phyloP scores from a whole-genome alignment of 2,329 filamentous ascomycete genomes.

The Didymella keratinophila region DNA sequence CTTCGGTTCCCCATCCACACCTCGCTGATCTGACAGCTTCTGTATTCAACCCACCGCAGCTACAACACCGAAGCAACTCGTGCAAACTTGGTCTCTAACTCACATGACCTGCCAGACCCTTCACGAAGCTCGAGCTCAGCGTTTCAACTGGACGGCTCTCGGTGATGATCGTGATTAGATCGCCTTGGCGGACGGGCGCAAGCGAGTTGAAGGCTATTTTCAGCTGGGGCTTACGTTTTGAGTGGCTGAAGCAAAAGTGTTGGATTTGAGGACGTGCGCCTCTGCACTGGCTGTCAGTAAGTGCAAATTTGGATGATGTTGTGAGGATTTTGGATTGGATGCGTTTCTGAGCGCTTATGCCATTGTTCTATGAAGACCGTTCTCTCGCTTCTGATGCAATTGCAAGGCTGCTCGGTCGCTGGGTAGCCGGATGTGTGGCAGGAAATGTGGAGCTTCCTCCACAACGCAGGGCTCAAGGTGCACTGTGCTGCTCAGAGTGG shows the following conservation, averaged over 20 bases:
- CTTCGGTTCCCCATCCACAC: slow-evolving; percentile 13
- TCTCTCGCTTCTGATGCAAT: no score
- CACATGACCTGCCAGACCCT: neutral
- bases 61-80: neutral
- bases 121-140: neutral
- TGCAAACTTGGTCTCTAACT: neutral
- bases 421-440: slow-evolving; percentile 6
- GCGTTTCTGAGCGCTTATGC: neutral
- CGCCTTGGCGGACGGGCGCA: slow-evolving; percentile 17
- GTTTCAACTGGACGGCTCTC: slow-evolving; percentile 4
- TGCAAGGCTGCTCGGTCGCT: neutral
- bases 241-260: neutral
- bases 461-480: no score
- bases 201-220: slow-evolving; percentile 12
- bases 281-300: slow-evolving; percentile 5
- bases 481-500: slow-evolving; percentile 8
- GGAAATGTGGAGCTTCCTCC: slow-evolving; percentile 2
- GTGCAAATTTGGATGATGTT: neutral
- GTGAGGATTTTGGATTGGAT: neutral
- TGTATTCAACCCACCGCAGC: neutral
- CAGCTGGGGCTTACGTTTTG: slow-evolving; percentile 4
- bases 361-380: no score
- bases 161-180: slow-evolving; percentile 19
- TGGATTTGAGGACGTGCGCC: slow-evolving; percentile 10
- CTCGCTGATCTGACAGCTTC: neutral